Base-by-base conservation (phyloP, 352 stramenopile species). In the Thalassiosira ordinaria region DNA sequence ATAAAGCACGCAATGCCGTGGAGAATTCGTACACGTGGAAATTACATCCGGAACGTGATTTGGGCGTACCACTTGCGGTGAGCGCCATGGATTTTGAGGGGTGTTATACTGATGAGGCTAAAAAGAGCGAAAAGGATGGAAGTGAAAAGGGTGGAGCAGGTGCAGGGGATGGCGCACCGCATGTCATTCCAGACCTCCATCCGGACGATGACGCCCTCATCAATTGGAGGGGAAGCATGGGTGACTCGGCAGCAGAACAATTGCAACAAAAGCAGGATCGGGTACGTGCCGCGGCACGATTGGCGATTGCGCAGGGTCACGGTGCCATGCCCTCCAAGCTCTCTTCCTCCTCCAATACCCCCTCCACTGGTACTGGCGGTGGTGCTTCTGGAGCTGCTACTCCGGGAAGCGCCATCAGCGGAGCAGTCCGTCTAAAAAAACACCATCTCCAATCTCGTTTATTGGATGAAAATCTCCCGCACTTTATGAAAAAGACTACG, bases 401-500 rank as follows among this genome's bases (percentile, higher is more conserved):
- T n/a, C n/a, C n/a, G n/a, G n/a, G n/a, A n/a, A n/a, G n/a, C n/a
- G n/a, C n/a, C n/a, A n/a, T n/a, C n/a, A n/a, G n/a, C n/a, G n/a
- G 11, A 7, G 4, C 49, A 6, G 68, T 78, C 56, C 16, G 33
- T 9, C 46, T 84, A 3, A 80, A 87, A 31, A 89, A 91, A 74
- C 44, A 74, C 29, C 78, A 86, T 59, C 29, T 80, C 9, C 82
- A 89, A 67, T 93, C 90, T 41, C 88, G 90, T 53, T 87, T 95
- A 2, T 56, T 95, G 20, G 75, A 95, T 62, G 86, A 93, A 52
- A 69, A 77, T 1, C 91, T 84, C 56, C 88, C 89, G 16, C 85
- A 83, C 47, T 93, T 85, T 69, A 93, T 93, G 90, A 95, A 93
- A 55, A 93, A 91, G 78, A 93, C 88, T 2, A 95, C 88, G 0